These are phyloP conservation scores for Boletus sp. DNA, from an alignment of 768 basidiomycete genomes.

Conservation along the genomic window DNA sequence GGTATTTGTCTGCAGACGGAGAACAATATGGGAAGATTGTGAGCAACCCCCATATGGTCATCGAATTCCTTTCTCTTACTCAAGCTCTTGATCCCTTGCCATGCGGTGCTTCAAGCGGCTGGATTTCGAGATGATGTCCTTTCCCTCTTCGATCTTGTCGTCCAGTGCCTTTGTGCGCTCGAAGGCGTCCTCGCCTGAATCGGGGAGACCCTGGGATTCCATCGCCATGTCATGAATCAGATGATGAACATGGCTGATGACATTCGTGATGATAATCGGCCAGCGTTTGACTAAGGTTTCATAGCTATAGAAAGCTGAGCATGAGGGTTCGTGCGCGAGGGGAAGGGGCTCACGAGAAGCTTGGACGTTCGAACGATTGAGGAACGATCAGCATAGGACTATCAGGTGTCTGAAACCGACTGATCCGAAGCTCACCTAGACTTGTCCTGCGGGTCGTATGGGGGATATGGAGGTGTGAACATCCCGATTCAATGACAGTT, in stretches of 20 bases:
- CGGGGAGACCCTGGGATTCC: constrained; percentile 28
- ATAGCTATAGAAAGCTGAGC: constrained; percentile 45
- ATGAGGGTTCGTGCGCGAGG: too few species aligned
- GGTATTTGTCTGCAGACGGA: constrained; percentile 52
- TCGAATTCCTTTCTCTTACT: constrained; percentile 42
- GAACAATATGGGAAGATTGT: not conserved
- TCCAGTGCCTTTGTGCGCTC: constrained; percentile 30
- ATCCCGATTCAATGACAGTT: constrained; percentile 10
- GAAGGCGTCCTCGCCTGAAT: constrained; percentile 3
- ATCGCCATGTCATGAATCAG: constrained; percentile 62
- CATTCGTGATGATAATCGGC: constrained; percentile 78
- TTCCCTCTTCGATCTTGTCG: constrained; percentile 68
- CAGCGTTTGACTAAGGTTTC: constrained; percentile 78
- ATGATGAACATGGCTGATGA: constrained; percentile 76
- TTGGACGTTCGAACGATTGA: constrained; percentile 24
- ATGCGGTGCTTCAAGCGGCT: constrained; percentile 87
- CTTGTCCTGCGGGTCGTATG: constrained; percentile 75
- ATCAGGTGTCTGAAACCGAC: not conserved
- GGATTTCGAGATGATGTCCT: constrained; percentile 68
- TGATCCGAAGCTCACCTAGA: constrained; percentile 43
- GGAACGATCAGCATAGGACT: not conserved
- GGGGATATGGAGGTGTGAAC: constrained; percentile 58
- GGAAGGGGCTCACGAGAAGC: constrained; percentile 56
- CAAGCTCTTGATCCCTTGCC: constrained; percentile 67
- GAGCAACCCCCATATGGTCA: not conserved